Base-by-base conservation (phyloP, 768 basidiomycete genomes). In the Auricularia sp. region DNA sequence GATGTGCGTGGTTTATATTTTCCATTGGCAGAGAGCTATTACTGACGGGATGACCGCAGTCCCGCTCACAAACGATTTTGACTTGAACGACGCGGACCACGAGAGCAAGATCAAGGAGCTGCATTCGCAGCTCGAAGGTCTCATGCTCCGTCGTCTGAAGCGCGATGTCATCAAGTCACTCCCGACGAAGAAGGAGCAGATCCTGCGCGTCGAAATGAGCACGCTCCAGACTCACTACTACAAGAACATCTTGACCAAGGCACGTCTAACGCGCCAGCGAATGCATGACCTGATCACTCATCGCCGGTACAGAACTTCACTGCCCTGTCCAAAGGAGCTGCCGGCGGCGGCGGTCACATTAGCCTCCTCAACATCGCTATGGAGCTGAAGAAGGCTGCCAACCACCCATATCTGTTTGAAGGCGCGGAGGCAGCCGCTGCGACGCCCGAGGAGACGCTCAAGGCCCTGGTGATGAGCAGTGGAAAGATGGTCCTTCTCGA, bases 401-500 rank as follows among this genome's bases (percentile, higher is more conserved):
- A 98, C 72, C 97, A 99, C 71, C 97, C 97, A 1, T 99, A 89
- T 75, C 84, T 99, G 2, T 98, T 98, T 71, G 97, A 99, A 63
- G 97, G 97, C 34, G 97, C 94, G 24, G 97, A 98, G 76, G 77
- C 79, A 3, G 75, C 75, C 62, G 79, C 82, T 3, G 80, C 81
- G 56, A 85, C 79, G 65, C 74, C 79, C 14, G 93, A 97, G 61
- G 96, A 98, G 73, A 87, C 85, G 16, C 83, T 98, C 67, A 92
- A 91, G 71, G 95, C 94, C n/a, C 83, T 99, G 21, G 93, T 98
- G 68, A 97, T 97, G 92, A 96, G 89, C 76, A 94, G 93, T 67
- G 97, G 97, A 39, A 99, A 99, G 79, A 87, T 99, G 89, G 95
- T 98, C 61, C 79, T 99, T 37, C 87, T 99, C 64, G 97, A 99